phyloP scores from a whole-genome alignment of 1,284 basidiomycete genomes.

The Microbotryum saponariae region DNA sequence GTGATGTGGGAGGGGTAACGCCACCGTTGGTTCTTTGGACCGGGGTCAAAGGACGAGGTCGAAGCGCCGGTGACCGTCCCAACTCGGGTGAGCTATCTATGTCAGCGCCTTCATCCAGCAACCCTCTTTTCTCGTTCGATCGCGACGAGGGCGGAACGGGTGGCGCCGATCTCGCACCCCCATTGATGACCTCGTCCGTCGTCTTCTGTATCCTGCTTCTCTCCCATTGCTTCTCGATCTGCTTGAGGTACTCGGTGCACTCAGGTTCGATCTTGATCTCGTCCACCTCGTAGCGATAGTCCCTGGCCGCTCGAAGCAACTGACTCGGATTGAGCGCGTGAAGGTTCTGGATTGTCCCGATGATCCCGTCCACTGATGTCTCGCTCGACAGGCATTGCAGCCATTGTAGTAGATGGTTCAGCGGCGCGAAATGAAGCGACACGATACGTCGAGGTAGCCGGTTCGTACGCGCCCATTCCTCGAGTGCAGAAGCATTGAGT shows the following conservation, averaged over 20 bases:
- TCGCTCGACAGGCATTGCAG: slow-evolving; percentile 71
- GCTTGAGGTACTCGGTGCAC: slow-evolving; percentile 83
- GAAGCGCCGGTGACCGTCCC: no score
- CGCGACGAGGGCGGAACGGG: no score
- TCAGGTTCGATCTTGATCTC: slow-evolving; percentile 89
- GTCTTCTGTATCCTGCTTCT: slow-evolving; percentile 15
- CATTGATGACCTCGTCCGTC: slow-evolving; percentile 4
- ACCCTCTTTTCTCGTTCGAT: no score
- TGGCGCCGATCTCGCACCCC: no score
- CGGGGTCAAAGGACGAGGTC: no score
- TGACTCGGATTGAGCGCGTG: slow-evolving; percentile 83
- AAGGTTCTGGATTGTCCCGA: slow-evolving; percentile 82
- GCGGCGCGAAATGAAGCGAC: slow-evolving; percentile 66
- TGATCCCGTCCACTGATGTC: slow-evolving; percentile 75
- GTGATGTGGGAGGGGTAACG: background rate
- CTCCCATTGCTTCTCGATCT: slow-evolving; percentile 95
- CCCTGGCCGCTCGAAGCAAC: slow-evolving; percentile 84
- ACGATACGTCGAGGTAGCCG: slow-evolving; percentile 67
- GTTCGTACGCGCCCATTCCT: slow-evolving; percentile 83
- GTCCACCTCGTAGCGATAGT: slow-evolving; percentile 91
- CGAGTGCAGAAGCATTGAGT: slow-evolving; percentile 75
- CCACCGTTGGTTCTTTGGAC: background rate
- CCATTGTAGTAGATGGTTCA: slow-evolving; percentile 79
- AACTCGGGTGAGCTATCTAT: no score
- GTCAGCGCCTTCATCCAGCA: no score